Percentiles rank a stretch among this genome's conserved stretches.
These are phyloP conservation scores for Scedosporium boydii DNA, from an alignment of 2,329 filamentous ascomycete genomes.

Conservation along the genomic window DNA sequence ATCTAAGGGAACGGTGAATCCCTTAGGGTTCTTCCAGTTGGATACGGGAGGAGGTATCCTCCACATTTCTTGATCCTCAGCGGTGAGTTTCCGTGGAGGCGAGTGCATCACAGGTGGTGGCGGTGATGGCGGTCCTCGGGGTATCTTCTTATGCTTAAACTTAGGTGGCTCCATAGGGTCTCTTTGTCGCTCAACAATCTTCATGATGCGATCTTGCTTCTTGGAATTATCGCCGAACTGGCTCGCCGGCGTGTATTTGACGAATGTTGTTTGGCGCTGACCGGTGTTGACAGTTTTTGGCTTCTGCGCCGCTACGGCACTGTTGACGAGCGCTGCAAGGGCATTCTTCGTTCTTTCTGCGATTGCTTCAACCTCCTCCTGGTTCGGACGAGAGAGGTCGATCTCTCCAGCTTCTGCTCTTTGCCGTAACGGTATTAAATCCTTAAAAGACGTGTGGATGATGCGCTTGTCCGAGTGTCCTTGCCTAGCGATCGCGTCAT, in stretches of 20 bases:
- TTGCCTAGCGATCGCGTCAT: constrained; percentile 85
- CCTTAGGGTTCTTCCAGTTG: constrained; percentile 99
- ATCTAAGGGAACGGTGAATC: constrained; percentile 91
- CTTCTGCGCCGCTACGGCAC: constrained; percentile 84
- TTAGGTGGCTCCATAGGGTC: constrained; percentile 97
- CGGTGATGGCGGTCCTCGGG: constrained; percentile 81
- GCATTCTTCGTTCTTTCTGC: constrained; percentile 85
- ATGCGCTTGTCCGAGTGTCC: constrained; percentile 78
- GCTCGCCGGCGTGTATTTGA: constrained; percentile 89
- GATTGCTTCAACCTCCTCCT: constrained; percentile 74
- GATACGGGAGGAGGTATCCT: constrained; percentile 78
- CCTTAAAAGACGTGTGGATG: constrained; percentile 92
- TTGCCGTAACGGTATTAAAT: constrained; percentile 87
- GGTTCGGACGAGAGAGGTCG: constrained; percentile 71
- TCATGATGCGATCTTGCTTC: constrained; percentile 95
- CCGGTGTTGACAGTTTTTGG: constrained; percentile 87
- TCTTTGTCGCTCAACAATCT: constrained; percentile 82
- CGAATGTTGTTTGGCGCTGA: constrained; percentile 81
- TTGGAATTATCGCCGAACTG: constrained; percentile 86
- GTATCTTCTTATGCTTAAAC: constrained; percentile 98
- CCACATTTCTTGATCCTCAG: constrained; percentile 96
- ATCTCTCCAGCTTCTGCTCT: constrained; percentile 89
- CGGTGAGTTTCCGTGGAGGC: constrained; percentile 87
- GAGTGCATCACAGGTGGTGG: constrained; percentile 93
- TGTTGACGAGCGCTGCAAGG: constrained; percentile 69